A percentile compares a stretch with the other conserved stretches of the same genome.
Evolutionary conservation across 768 basidiomycete genomes (phyloP).

Genomic region (Paxillus involutus): DNA sequence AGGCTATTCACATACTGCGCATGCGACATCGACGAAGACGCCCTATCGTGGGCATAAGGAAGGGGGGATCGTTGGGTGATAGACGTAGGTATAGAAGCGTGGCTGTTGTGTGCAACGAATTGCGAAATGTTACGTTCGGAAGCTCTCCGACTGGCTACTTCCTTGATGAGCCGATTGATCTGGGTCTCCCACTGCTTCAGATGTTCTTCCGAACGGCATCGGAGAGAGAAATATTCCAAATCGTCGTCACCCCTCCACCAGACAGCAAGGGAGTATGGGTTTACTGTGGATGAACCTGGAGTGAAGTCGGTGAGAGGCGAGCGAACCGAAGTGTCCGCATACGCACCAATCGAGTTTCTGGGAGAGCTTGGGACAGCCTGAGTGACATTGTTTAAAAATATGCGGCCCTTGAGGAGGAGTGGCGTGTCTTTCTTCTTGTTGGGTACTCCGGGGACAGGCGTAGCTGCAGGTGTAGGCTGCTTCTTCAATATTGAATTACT

Average conservation of each 20-base stretch:
- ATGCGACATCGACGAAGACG: constrained; percentile 35
- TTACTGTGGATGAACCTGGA: constrained; percentile 48
- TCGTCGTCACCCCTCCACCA: constrained; percentile 96
- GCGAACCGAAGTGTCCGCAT: constrained; percentile 4
- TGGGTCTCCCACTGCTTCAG: constrained; percentile 89
- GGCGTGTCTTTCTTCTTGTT: constrained; percentile 76
- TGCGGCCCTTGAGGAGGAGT: constrained; percentile 90
- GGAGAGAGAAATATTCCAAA: constrained; percentile 90
- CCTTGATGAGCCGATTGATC: constrained; percentile 85
- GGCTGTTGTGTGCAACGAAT: constrained; percentile 40
- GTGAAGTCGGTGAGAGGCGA: neutral
- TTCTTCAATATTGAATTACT: constrained; percentile 90
- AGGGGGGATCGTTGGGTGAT: constrained; percentile 34
- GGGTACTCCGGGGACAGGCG: constrained; percentile 51
- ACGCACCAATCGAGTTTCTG: constrained; percentile 62
- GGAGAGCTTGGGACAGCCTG: constrained; percentile 64
- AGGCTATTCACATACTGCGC: constrained; percentile 30
- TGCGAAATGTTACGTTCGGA: constrained; percentile 63
- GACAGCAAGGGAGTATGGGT: constrained; percentile 79
- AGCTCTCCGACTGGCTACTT: constrained; percentile 66
- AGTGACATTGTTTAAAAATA: constrained; percentile 95
- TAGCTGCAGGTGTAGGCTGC: constrained; percentile 49
- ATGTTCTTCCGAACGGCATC: constrained; percentile 90
- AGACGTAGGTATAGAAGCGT: constrained; percentile 41
- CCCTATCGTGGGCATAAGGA: constrained; percentile 36